phyloP scores from a whole-genome alignment of 768 basidiomycete species.

The Leucosporidium yakuticum region DNA sequence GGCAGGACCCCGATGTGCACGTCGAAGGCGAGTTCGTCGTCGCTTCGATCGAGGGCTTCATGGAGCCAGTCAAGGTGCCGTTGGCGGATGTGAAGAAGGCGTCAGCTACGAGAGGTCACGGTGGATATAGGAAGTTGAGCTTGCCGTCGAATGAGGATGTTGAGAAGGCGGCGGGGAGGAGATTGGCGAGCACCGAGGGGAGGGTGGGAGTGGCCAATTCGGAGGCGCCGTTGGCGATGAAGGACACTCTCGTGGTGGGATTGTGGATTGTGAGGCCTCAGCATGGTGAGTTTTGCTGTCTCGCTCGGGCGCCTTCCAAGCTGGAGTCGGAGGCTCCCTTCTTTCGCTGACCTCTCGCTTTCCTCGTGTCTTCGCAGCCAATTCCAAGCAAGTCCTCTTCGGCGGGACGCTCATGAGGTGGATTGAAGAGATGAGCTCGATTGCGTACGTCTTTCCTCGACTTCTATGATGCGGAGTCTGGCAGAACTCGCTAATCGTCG shows the following conservation, averaged over 20 bases:
- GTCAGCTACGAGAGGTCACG: slow-evolving; percentile 2
- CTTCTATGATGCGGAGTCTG: not conserved
- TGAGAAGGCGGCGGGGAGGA: not conserved
- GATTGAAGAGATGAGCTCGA: slow-evolving; percentile 27
- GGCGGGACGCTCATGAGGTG: slow-evolving; percentile 32
- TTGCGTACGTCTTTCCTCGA: slow-evolving; percentile 1
- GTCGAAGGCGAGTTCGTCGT: slow-evolving; percentile 24
- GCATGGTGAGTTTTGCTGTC: slow-evolving; percentile 1
- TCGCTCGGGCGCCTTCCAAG: no score
- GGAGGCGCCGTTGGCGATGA: slow-evolving; percentile 13
- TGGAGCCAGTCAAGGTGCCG: slow-evolving; percentile 20
- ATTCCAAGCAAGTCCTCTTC: slow-evolving; percentile 29
- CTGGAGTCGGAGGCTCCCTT: no score
- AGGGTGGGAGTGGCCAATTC: no score
- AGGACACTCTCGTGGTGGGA: slow-evolving; percentile 25
- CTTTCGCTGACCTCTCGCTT: no score
- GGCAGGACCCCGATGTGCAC: slow-evolving; percentile 16
- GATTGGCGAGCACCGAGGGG: not conserved
- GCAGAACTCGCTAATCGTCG: not conserved
- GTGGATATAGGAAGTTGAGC: slow-evolving; percentile 14
- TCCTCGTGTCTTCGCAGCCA: slow-evolving; percentile 9
- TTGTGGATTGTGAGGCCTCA: slow-evolving; percentile 34
- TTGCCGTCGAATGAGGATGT: slow-evolving; percentile 7
- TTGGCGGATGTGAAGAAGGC: slow-evolving; percentile 4
- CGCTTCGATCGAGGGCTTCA: slow-evolving; percentile 28